Evolutionary conservation across 2,329 filamentous ascomycete species (phyloP), one percentile per base, ranked within the genome.

Genomic region (Fonsecaea multimorphosa): DNA sequence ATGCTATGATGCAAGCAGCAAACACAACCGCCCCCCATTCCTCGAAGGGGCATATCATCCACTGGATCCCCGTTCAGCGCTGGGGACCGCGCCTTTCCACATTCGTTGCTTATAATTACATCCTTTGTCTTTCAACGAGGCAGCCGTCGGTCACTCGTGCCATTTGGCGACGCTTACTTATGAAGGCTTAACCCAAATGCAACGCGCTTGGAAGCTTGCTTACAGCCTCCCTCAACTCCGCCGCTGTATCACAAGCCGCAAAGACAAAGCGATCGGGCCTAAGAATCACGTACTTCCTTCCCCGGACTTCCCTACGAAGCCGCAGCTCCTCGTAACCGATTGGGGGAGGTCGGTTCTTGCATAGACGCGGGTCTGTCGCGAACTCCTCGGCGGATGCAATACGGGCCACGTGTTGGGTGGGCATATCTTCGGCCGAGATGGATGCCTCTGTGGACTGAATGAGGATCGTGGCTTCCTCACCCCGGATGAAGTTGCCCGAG

Each of bases 201-300:
- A 69, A 56, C 5, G 34, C 59, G 2, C 29, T 38, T 22, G 14
- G 40, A 9, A 69, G 59, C 31, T 27, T 55, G 1, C 55, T n/a
- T 6, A 61, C 60, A n/a, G 65, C 63, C 40, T 59, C 22, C n/a
- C 52, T 60, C 36, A 69, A 55, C 34, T 64, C 64, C 11, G 24
- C 59, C 12, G 22, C n/a, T 19, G 62, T 65, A 46, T 67, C 57
- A 52, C 67, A 65, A 12, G 73, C 71, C 4, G 76, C 76, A 70
- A 75, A 79, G 2, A 78, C 71, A 55, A 77, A 75, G 1, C 76
- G 70, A 62, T 78, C 77, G 1, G 70, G 71, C 56, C 77, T 68
- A 16, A 78, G 53, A 53, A 78, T 71, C 8, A 75, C 70, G 67
- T 73, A 78, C 51, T 66, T 67, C 9, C 71, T 70, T 2, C 65